Base-by-base conservation (phyloP, 2,329 filamentous ascomycete species). In the Xylaria sp. region DNA sequence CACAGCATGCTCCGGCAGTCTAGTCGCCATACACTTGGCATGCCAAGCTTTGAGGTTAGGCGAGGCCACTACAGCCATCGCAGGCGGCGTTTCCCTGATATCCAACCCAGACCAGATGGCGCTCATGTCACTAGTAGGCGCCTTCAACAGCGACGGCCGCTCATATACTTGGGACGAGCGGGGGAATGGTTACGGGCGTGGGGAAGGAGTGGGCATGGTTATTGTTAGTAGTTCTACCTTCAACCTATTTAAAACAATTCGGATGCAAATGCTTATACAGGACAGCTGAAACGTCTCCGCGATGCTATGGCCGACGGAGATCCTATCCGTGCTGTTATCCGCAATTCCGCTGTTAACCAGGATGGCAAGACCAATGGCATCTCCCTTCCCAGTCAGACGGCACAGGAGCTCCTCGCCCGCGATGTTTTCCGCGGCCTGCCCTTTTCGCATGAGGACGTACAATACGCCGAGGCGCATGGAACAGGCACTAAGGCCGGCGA, bases 131-230 rank as follows among this genome's bases (percentile, higher is more conserved):
- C 39, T 20, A 41, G 63, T 25, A 34, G 63, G 63, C 59, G 34
- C 32, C 32, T 44, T 68, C 28, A 63, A 68, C n/a, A n/a, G 55
- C 25, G 56, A 62, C 41, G 76, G 76, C 1, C 74, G 71, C 18
- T 78, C 73, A 60, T 74, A 79, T 44, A 74, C 76, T 18, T 84
- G 81, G 46, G 84, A 85, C 66, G 71, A 77, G 1, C 74, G 74
- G 3, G 86, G 82, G 0, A 81, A 85, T 69, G 88, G 87, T 0
- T 89, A 88, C 71, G 86, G 82, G 9, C 80, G 86, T 3, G 86
- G 82, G 1, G 87, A 89, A 66, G 87, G 83, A 0, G 76, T 82
- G 3, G 83, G 75, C 0, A 73, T 80, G 0, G 72, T 89, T 0
- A 74, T 87, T 28, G 28, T 28, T 28, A 6, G 28, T 28, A 28